A percentile compares a stretch with the other conserved stretches of the same genome.
These are phyloP conservation scores for Lactifluus echinatus DNA, from an alignment of 768 basidiomycete species.

Conservation along the genomic window DNA sequence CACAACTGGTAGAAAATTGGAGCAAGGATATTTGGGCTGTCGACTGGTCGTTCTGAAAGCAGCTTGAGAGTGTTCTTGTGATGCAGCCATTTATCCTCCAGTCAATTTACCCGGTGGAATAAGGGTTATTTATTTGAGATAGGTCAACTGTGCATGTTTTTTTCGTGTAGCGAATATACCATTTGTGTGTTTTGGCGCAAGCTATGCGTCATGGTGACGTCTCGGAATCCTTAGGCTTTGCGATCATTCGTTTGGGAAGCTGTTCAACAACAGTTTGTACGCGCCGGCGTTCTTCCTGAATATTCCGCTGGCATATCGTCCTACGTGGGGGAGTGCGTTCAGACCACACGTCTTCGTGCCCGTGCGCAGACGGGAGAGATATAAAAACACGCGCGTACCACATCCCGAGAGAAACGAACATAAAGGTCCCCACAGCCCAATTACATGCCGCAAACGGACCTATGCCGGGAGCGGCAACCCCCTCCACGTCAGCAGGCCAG, in stretches of 20 bases:
- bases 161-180: conserved; percentile 13
- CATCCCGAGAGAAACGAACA: conserved; percentile 54
- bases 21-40: conserved; percentile 53
- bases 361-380: neutral
- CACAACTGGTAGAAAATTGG: conserved; percentile 70
- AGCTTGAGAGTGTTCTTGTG: neutral
- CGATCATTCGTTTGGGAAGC: conserved; percentile 45
- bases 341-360: neutral
- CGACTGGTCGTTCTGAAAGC: conserved; percentile 26
- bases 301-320: conserved; percentile 54
- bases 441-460: conserved; percentile 61
- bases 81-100: neutral
- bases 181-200: neutral
- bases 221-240: conserved; percentile 32
- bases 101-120: neutral
- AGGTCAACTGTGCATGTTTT: conserved; percentile 1
- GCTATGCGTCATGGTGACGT: neutral
- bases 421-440: conserved; percentile 74
- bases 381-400: conserved; percentile 41
- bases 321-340: conserved; percentile 27
- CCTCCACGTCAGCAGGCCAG: neutral
- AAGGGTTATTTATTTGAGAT: neutral
- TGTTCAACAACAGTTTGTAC: conserved; percentile 51
- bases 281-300: conserved; percentile 44
- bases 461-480: conserved; percentile 23